Evolutionary conservation across 441 rosid genomes (phyloP).

Genomic region (Isatis lusitanica): DNA sequence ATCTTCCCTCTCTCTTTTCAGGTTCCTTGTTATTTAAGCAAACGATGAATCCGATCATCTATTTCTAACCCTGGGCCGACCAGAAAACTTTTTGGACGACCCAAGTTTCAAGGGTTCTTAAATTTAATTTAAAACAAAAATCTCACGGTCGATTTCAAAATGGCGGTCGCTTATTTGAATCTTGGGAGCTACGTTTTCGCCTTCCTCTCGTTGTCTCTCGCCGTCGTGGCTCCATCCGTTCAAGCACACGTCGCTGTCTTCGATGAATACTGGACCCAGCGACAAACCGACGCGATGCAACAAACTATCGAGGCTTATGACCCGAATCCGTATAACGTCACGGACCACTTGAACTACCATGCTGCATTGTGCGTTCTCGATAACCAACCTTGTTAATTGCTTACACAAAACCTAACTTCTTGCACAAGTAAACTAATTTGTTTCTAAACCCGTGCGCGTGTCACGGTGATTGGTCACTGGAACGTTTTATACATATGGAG

Average conservation of each 20-base stretch:
- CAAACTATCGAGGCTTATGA: slow-evolving; percentile 26
- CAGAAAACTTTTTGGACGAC: slow-evolving; percentile 34
- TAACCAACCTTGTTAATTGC: background rate
- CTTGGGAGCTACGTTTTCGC: slow-evolving; percentile 26
- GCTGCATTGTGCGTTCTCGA: slow-evolving; percentile 24
- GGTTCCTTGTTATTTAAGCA: slow-evolving; percentile 31
- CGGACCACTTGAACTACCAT: slow-evolving; percentile 37
- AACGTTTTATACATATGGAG: background rate
- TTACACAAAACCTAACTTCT: slow-evolving; percentile 1
- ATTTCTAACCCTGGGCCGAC: slow-evolving; percentile 40
- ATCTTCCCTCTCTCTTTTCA: slow-evolving; percentile 8
- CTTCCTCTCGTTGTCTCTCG: slow-evolving; percentile 15
- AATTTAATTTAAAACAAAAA: background rate
- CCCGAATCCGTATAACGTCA: slow-evolving; percentile 32
- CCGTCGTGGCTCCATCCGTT: slow-evolving; percentile 16
- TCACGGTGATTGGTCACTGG: background rate
- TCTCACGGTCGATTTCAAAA: slow-evolving; percentile 5
- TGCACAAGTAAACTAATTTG: background rate
- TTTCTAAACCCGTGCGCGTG: background rate
- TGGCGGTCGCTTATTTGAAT: slow-evolving; percentile 23
- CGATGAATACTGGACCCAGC: slow-evolving; percentile 39
- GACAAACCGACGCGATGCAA: slow-evolving; percentile 22
- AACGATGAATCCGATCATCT: slow-evolving; percentile 17
- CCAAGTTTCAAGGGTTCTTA: slow-evolving; percentile 32
- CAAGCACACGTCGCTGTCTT: slow-evolving; percentile 25